Percentiles rank a stretch among this genome's conserved stretches.
Evolutionary conservation across 306 rosid genomes (phyloP).

Genomic region (Hylodesmum podocarpum): DNA sequence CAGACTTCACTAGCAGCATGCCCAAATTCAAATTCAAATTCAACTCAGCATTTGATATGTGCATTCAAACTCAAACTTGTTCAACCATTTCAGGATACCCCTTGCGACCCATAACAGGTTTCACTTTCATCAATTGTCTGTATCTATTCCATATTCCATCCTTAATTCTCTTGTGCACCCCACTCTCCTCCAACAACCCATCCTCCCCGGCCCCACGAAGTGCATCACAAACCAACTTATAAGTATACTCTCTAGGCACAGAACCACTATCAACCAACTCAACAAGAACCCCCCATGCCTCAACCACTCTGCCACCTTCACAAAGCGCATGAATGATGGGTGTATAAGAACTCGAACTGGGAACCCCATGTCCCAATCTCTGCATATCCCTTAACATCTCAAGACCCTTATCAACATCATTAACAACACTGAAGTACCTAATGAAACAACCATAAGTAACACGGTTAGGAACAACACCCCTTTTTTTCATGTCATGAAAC

Average conservation of each 20-base stretch:
- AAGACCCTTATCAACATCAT: slow-evolving; percentile 76
- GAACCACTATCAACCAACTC: slow-evolving; percentile 74
- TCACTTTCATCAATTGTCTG: slow-evolving; percentile 46
- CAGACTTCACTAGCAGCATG: background rate
- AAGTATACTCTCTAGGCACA: slow-evolving; percentile 80
- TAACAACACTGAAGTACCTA: slow-evolving; percentile 73
- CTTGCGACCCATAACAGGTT: slow-evolving; percentile 68
- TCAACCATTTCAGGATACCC: slow-evolving; percentile 46
- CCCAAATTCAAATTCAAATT: background rate
- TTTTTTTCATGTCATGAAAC: slow-evolving; percentile 77
- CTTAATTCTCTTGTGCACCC: slow-evolving; percentile 52
- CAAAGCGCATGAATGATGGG: slow-evolving; percentile 79
- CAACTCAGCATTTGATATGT: background rate
- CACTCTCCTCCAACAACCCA: slow-evolving; percentile 39
- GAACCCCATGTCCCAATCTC: slow-evolving; percentile 50
- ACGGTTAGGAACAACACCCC: slow-evolving; percentile 64
- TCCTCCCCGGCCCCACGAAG: slow-evolving; percentile 45
- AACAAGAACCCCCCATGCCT: slow-evolving; percentile 66
- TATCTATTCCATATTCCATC: slow-evolving; percentile 58
- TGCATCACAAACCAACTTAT: slow-evolving; percentile 57
- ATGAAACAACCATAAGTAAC: slow-evolving; percentile 75
- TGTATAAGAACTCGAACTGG: slow-evolving; percentile 71
- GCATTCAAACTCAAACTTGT: slow-evolving; percentile 33
- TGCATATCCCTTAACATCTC: slow-evolving; percentile 72
- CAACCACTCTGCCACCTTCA: slow-evolving; percentile 61